Percentiles rank a stretch among this genome's conserved stretches.
Evolutionary conservation across 1,284 basidiomycete species (phyloP).

Genomic region (Phaffia rhodozyma): DNA sequence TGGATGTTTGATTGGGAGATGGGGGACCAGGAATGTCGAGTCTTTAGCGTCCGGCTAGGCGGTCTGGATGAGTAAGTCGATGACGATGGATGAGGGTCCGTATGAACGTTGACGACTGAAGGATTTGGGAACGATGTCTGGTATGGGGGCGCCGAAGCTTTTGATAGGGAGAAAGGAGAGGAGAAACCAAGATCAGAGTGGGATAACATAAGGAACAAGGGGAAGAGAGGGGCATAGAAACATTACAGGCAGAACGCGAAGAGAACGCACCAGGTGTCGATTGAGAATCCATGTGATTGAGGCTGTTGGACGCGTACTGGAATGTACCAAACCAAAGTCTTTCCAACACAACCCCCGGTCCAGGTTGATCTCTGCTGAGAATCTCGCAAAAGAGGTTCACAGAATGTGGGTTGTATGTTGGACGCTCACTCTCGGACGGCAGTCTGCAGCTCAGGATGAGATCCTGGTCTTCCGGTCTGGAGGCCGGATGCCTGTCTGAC

Average conservation of each 20-base stretch:
- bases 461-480: constrained; percentile 2
- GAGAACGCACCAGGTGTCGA: too few relatives aligned
- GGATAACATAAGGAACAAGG: not conserved
- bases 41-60: too few relatives aligned
- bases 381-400: constrained; percentile 13
- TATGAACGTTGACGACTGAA: not conserved
- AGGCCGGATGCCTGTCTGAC: not conserved
- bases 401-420: not conserved
- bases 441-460: constrained; percentile 7
- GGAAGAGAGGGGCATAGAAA: not conserved
- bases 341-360: constrained; percentile 5
- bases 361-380: not conserved
- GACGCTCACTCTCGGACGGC: not conserved
- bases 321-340: constrained; percentile 16
- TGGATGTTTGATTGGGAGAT: too few relatives aligned
- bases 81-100: not conserved
- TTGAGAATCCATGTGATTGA: too few relatives aligned
- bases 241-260: too few relatives aligned
- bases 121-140: not conserved
- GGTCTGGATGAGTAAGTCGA: not conserved
- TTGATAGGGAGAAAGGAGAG: not conserved
- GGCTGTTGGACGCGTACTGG: not conserved
- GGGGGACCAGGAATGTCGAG: too few relatives aligned
- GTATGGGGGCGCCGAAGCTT: too few relatives aligned
- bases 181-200: not conserved